Conservation (phyloP, 108 stramenopile species). For the Skeletonema grethae region DNA sequence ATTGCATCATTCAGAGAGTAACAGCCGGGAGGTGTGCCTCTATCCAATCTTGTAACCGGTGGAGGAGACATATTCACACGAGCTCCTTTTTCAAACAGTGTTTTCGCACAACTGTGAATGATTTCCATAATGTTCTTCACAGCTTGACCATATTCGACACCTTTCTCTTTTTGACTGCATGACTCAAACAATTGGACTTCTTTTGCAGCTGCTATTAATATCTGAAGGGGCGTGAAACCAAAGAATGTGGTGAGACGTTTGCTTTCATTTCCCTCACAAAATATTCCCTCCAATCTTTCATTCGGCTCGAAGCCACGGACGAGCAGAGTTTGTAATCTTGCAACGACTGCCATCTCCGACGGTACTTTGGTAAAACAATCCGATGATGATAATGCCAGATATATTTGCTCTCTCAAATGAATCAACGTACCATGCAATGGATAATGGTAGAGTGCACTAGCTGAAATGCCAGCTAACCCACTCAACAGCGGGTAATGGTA, state of each 20-base stretch:
- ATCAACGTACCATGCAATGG: constrained; percentile 73
- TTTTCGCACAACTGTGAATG: constrained; percentile 47
- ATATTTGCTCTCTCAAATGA: constrained; percentile 41
- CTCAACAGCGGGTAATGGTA: constrained; percentile 59
- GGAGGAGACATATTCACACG: constrained; percentile 62
- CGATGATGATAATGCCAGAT: constrained; percentile 9
- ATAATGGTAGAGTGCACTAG: constrained; percentile 64
- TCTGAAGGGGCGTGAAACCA: constrained; percentile 84
- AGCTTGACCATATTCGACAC: constrained; percentile 26
- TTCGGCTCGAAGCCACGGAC: constrained; percentile 79
- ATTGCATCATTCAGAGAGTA: constrained; percentile 17
- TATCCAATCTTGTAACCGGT: constrained; percentile 45
- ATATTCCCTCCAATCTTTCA: constrained; percentile 66
- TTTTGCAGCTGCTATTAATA: constrained; percentile 56
- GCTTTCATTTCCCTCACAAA: constrained; percentile 31
- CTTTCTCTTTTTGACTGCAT: constrained; percentile 29
- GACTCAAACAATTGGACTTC: constrained; percentile 12
- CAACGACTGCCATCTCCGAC: constrained; percentile 19
- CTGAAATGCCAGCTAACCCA: constrained; percentile 45
- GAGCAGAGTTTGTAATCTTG: constrained; percentile 56
- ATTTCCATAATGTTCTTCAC: constrained; percentile 29
- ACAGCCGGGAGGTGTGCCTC: constrained; percentile 35
- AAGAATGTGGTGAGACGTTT: constrained; percentile 47
- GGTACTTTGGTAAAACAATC: constrained; percentile 6
- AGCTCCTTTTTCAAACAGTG: constrained; percentile 61